These are phyloP conservation scores for Paraphaeosphaeria sporulosa DNA, from an alignment of 2,329 filamentous ascomycete genomes.

Conservation along the genomic window DNA sequence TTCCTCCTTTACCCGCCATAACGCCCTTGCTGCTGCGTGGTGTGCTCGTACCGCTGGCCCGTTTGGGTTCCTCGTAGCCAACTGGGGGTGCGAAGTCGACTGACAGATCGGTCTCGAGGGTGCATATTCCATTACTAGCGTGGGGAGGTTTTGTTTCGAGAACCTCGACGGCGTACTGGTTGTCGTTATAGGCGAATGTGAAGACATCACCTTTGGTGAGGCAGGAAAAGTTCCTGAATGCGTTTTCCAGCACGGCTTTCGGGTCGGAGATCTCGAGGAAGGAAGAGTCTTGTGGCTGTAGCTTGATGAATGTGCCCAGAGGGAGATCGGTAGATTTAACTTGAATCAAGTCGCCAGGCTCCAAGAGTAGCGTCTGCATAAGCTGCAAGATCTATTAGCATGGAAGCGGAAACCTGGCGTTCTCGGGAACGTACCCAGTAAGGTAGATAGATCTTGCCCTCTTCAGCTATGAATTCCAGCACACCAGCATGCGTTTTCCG, in stretches of 20 bases:
- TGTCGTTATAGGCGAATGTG: conserved; percentile 96
- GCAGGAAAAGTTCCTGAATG: conserved; percentile 94
- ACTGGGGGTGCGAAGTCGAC: conserved; percentile 96
- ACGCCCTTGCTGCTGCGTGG: conserved; percentile 72
- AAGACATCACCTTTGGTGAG: conserved; percentile 94
- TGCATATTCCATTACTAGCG: conserved; percentile 84
- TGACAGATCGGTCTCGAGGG: conserved; percentile 94
- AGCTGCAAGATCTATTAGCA: conserved; percentile 64
- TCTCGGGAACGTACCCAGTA: conserved; percentile 72
- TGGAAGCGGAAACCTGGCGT: not conserved
- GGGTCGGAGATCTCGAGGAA: conserved; percentile 98
- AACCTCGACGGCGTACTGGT: conserved; percentile 90
- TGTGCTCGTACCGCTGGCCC: conserved; percentile 82
- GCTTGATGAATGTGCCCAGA: conserved; percentile 90
- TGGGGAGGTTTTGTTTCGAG: conserved; percentile 90
- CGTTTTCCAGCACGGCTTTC: conserved; percentile 95
- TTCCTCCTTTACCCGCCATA: conserved; percentile 71
- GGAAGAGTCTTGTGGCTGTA: conserved; percentile 89
- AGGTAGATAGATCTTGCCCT: conserved; percentile 94
- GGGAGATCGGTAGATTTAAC: conserved; percentile 94
- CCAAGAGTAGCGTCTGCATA: conserved; percentile 89
- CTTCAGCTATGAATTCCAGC: conserved; percentile 95
- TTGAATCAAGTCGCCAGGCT: conserved; percentile 93
- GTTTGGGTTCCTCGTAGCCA: conserved; percentile 89
- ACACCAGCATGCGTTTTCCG: conserved; percentile 92